phyloP scores from a whole-genome alignment of 1,139 yeast species.

The Neolecta irregularis region DNA sequence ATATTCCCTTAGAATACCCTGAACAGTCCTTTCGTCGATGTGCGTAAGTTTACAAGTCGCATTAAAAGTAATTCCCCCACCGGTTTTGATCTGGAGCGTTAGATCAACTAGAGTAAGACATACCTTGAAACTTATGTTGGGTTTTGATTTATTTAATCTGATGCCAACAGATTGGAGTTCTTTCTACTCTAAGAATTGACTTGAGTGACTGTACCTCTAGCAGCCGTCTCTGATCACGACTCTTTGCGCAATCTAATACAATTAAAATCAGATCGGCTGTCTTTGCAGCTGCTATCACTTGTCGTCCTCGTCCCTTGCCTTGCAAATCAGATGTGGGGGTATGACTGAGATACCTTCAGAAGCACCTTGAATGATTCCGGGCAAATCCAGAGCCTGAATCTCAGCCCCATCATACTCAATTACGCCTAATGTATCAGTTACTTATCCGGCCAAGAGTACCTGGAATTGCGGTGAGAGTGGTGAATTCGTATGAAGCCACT shows the following conservation, averaged over 20 bases:
- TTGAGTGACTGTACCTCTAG: too few species aligned
- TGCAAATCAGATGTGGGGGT: too few species aligned
- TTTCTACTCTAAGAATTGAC: too few species aligned
- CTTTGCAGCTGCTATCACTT: slow-evolving; percentile 80
- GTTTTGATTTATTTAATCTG: slow-evolving; percentile 63
- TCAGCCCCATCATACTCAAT: slow-evolving; percentile 92
- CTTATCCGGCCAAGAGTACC: too few species aligned
- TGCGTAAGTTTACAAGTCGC: slow-evolving; percentile 54
- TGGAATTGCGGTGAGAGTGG: slow-evolving; percentile 91
- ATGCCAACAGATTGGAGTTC: slow-evolving; percentile 93
- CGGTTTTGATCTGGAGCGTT: slow-evolving; percentile 57
- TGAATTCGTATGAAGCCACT: slow-evolving; percentile 88
- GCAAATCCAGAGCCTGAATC: slow-evolving; percentile 87
- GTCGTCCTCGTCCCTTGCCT: slow-evolving; percentile 96
- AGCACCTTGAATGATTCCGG: slow-evolving; percentile 95
- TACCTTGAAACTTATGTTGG: too few species aligned
- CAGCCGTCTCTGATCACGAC: slow-evolving; percentile 71
- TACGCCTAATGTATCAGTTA: too few species aligned
- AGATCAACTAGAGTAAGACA: too few species aligned
- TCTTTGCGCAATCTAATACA: slow-evolving; percentile 92
- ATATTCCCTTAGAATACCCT: slow-evolving; percentile 67
- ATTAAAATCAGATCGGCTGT: slow-evolving; percentile 85
- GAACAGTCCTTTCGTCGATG: slow-evolving; percentile 66
- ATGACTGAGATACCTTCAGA: too few species aligned
- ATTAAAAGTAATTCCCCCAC: slow-evolving; percentile 83